These are phyloP conservation scores for Chaetomium strumarium DNA, from an alignment of 2,329 filamentous ascomycete species.

Conservation along the genomic window DNA sequence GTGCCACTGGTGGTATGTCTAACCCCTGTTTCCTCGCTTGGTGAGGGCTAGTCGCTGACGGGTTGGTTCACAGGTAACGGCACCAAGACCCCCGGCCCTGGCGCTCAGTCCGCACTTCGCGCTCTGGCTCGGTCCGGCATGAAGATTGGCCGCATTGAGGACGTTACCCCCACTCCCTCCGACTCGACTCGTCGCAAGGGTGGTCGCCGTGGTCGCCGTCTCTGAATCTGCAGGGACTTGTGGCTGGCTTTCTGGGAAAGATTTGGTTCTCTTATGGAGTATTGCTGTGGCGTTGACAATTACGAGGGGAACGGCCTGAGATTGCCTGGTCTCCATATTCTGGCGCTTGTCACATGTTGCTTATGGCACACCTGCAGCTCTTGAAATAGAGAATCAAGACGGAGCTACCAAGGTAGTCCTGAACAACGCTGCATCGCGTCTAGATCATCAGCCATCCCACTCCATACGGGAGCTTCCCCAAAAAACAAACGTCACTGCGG, in stretches of 20 bases:
- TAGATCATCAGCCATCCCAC: conserved; percentile 15
- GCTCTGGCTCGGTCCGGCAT: conserved; percentile 98
- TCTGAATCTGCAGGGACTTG: conserved; percentile 53
- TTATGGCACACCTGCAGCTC: conserved; percentile 34
- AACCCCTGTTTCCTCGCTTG: not conserved
- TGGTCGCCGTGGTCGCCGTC: conserved; percentile 99
- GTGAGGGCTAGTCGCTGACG: conserved; percentile 6
- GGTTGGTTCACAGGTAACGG: conserved; percentile 63
- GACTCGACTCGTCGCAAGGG: conserved; percentile 99
- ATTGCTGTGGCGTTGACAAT: conserved; percentile 60
- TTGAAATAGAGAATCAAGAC: conserved; percentile 25
- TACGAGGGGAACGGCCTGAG: conserved; percentile 65
- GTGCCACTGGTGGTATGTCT: conserved; percentile 86
- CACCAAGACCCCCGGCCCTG: conserved; percentile 99
- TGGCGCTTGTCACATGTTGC: conserved; percentile 45
- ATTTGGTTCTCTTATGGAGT: conserved; percentile 43
- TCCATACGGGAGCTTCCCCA: conserved; percentile 8
- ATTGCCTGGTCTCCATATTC: conserved; percentile 58
- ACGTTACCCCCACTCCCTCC: conserved; percentile 97
- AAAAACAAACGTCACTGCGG: conserved; percentile 10
- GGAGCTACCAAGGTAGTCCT: conserved; percentile 23
- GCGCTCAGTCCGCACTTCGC: conserved; percentile 98
- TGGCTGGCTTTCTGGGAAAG: conserved; percentile 27
- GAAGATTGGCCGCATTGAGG: conserved; percentile 99
- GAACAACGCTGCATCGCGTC: conserved; percentile 19